Percentiles rank a stretch among this genome's conserved stretches.
These are phyloP conservation scores for Debaryomyces subglobosus DNA, from an alignment of 1,139 yeast genomes.

Conservation along the genomic window DNA sequence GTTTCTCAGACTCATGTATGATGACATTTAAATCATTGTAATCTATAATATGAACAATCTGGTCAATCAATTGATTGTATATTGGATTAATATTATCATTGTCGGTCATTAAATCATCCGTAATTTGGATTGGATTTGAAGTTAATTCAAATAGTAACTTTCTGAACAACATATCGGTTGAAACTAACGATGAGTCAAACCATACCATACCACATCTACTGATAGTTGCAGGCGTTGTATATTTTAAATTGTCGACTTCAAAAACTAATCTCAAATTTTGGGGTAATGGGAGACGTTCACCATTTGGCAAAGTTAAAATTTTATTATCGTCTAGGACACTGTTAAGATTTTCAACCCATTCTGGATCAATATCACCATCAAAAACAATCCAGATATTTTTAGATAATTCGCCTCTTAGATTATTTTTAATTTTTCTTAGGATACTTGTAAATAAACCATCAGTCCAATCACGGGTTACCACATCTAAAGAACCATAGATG, in stretches of 20 bases:
- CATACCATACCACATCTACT: conserved; percentile 93
- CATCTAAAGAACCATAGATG: conserved; percentile 72
- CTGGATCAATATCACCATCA: conserved; percentile 94
- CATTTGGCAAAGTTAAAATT: conserved; percentile 81
- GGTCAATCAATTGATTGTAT: not conserved
- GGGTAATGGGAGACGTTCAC: conserved; percentile 78
- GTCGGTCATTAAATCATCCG: conserved; percentile 14
- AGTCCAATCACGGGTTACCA: conserved; percentile 85
- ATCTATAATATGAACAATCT: conserved; percentile 7
- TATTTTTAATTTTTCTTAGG: conserved; percentile 60
- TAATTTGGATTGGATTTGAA: conserved; percentile 15
- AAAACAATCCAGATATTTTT: conserved; percentile 78
- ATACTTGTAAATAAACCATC: conserved; percentile 84
- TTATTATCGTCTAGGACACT: conserved; percentile 90
- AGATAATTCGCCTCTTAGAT: conserved; percentile 58
- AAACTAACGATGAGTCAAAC: conserved; percentile 46
- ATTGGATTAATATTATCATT: conserved; percentile 9
- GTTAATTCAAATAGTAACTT: conserved; percentile 28
- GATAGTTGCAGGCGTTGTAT: conserved; percentile 89
- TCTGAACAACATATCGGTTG: conserved; percentile 22
- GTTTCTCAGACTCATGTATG: conserved; percentile 19
- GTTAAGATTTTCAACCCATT: conserved; percentile 90
- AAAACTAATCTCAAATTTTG: conserved; percentile 66
- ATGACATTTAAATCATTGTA: conserved; percentile 11
- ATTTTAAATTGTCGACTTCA: conserved; percentile 68